Evolutionary conservation across 768 basidiomycete species (phyloP).

Genomic region (Naematelia aurantialba): DNA sequence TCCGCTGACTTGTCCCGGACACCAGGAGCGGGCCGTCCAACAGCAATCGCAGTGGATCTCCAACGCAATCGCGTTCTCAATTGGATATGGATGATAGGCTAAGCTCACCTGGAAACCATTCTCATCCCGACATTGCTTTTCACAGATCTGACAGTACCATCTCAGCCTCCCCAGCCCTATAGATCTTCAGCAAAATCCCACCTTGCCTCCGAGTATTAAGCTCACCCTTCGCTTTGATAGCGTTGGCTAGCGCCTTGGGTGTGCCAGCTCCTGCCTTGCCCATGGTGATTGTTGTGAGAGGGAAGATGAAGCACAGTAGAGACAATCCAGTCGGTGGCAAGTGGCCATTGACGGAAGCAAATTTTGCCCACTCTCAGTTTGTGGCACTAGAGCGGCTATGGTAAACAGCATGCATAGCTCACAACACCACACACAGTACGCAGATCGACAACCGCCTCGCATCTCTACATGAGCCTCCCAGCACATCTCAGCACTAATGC

Average conservation of each 20-base stretch:
- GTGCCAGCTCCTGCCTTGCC: conserved; percentile 49
- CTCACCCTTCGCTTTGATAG: conserved; percentile 87
- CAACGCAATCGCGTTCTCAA: no score
- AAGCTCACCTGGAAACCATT: conserved; percentile 72
- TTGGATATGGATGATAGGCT: no score
- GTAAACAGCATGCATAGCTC: neutral
- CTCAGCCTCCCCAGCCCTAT: conserved; percentile 77
- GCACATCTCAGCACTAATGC: no score
- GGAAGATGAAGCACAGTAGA: neutral
- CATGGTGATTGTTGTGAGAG: conserved; percentile 27
- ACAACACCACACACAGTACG: neutral
- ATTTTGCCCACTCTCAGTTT: neutral
- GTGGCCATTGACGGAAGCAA: neutral
- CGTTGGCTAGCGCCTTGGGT: conserved; percentile 58
- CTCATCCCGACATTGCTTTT: conserved; percentile 96
- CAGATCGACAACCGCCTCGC: no score
- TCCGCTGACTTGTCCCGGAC: conserved; percentile 47
- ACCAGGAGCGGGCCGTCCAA: neutral
- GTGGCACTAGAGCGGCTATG: neutral
- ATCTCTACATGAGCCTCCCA: no score
- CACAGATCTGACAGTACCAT: conserved; percentile 99
- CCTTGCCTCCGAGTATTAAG: neutral
- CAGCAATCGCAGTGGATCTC: no score
- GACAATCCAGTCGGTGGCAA: neutral
- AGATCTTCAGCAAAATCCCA: neutral